Evolutionary conservation across 2,329 filamentous ascomycete species (phyloP), one percentile per base, ranked within the genome.

Genomic region (Aspergillus thermomutatus): DNA sequence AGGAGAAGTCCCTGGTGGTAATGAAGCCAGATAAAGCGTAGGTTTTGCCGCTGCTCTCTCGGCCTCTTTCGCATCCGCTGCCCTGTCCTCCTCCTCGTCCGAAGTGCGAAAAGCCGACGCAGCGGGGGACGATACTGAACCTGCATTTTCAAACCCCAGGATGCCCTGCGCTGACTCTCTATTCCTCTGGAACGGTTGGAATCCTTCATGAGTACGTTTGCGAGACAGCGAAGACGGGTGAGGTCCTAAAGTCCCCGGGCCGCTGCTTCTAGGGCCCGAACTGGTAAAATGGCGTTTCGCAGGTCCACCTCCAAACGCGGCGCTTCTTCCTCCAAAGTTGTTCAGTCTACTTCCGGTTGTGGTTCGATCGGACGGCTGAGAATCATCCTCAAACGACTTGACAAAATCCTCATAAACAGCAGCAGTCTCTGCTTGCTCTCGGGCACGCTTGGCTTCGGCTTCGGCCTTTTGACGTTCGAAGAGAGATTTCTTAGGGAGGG

Each of bases 391-490:
- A 60, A 80, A 82, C 21, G 79, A 91, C 74, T 93, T 93, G 55
- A 94, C 85, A 64, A 96, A 96, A 63, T 93, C 91, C 65, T 91
- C 86, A 72, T 92, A 90, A 0, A 92, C 91, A 25, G 91, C 91
- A 23, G 89, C 90, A 6, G 90, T 95, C 76, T 96, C 92, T 63
- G 88, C 91, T 67, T 88, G 89, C 74, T 96, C 92, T 64, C 91
- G 84, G 64, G 85, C 83, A 57, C 90, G 87, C 77, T 96, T 96
- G 25, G 91, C 91, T 79, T 96, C 91, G 55, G 90, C 90, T 72
- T 96, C 91, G 58, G 90, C 90, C 73, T 90, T 91, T 72, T 95
- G 90, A 66, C 88, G 87, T 77, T 96, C 92, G 72, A 95, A 96
- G 26, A 89, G 82, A 21, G 91, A 95, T 70, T 94, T 90, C 75